Base-by-base conservation (phyloP, 1,284 basidiomycete genomes). In the Trichosporon faecale region DNA sequence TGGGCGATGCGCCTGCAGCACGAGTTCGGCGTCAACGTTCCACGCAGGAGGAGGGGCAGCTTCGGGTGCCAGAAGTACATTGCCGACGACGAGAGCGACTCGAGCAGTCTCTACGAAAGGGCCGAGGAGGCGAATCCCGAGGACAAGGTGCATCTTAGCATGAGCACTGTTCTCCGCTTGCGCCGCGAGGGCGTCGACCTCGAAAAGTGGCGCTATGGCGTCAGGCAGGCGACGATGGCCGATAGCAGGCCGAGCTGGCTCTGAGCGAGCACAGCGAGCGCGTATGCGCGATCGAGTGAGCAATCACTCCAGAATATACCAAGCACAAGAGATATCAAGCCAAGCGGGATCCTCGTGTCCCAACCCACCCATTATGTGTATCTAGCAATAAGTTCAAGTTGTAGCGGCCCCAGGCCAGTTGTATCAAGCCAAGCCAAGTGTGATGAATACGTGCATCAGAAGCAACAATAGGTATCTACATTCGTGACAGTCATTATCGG, bases 161-260 rank as follows among this genome's bases (percentile, higher is more conserved):
- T 65, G 65, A 18, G 23, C 23, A 55, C 29, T 1, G 49, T 66
- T 6, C 46, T 66, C 14, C 18, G n/a, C 6, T 18, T 66, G 46
- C 27, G 65, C 2, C 44, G 44, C 25, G 25, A 35, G 18, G 65
- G 65, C 1, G 29, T 66, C 11, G 65, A 66, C 46, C 23, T 55
- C 16, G 65, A 66, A 9, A 11, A 31, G 12, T 66, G 40, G 27
- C 16, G 65, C 16, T 33, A 29, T n/a, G 65, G 44, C 9, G 23
- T 21, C 1, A 2, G 31, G 2, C 31, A 44, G 23, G 18, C 37
- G 44, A n/a, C 40, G 2, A 33, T 31, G 65, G 29, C 33, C 16
- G 64, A 65, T 25, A 49, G 27, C 7, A 25, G 64, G 4, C 44
- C 40, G 64, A 65, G 64, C 40, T 65, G 64, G 64, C 18, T 65